A percentile compares a stretch with the other conserved stretches of the same genome.
Evolutionary conservation across 2,329 filamentous ascomycete species (phyloP).

Genomic region (Aspergillus alliaceus): DNA sequence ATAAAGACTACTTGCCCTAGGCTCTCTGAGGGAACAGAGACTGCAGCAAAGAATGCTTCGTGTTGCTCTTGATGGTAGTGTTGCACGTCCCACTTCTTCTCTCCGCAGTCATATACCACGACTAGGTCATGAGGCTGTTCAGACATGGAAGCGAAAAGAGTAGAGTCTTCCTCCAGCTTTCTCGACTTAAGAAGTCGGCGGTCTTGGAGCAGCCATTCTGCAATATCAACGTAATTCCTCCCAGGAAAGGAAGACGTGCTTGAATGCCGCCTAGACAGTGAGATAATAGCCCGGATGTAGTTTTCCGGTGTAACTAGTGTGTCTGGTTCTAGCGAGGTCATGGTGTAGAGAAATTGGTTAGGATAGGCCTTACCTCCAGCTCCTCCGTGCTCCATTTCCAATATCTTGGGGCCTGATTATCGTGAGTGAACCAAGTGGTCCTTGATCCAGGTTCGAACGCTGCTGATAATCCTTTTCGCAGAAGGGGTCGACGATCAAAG

Average conservation of each 20-base stretch:
- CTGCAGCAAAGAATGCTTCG: neutral
- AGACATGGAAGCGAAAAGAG: neutral
- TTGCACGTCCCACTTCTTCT: neutral
- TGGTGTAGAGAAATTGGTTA: too few relatives aligned
- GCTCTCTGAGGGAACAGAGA: neutral
- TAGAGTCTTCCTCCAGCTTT: neutral
- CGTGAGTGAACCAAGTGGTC: too few relatives aligned
- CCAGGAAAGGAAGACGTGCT: constrained; percentile 1
- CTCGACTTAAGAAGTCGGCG: neutral
- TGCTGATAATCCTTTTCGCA: too few relatives aligned
- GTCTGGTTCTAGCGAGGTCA: too few relatives aligned
- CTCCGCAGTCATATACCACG: neutral
- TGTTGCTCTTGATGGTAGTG: neutral
- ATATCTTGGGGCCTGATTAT: too few relatives aligned
- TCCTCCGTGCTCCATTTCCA: too few relatives aligned
- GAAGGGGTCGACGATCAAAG: too few relatives aligned
- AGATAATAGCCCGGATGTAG: constrained; percentile 5
- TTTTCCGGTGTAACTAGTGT: constrained; percentile 7
- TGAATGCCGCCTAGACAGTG: constrained; percentile 2
- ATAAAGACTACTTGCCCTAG: constrained; percentile 3
- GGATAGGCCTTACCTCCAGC: too few relatives aligned
- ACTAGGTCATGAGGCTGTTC: neutral
- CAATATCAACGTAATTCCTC: constrained; percentile 5
- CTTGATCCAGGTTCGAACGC: too few relatives aligned
- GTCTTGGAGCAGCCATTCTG: constrained; percentile 5